Evolutionary conservation across 306 rosid genomes (phyloP).

Genomic region (Corylus avellana): DNA sequence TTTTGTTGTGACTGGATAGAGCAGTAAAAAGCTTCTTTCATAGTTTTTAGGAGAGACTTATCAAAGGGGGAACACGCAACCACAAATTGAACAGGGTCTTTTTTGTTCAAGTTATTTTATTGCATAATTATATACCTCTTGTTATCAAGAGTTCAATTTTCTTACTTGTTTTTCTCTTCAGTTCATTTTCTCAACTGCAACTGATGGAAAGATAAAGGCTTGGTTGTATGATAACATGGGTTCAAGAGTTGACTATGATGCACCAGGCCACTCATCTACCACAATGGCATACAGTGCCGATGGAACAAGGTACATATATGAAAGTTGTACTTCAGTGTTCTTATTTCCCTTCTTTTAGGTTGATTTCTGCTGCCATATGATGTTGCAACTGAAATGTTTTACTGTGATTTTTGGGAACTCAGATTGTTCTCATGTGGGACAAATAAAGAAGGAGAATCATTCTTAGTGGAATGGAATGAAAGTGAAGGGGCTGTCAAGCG

Average conservation of each 20-base stretch:
- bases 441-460: conserved; percentile 96
- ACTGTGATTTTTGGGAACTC: conserved; percentile 25
- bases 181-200: conserved; percentile 98
- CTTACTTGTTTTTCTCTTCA: conserved; percentile 30
- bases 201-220: conserved; percentile 99
- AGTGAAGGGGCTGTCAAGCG: conserved; percentile 99
- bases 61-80: neutral
- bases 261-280: conserved; percentile 95
- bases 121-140: neutral
- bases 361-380: neutral
- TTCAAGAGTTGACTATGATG: conserved; percentile 98
- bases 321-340: conserved; percentile 12
- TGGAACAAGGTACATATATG: conserved; percentile 72
- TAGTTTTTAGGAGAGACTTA: neutral
- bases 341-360: neutral
- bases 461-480: conserved; percentile 98
- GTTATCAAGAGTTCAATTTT: conserved; percentile 20
- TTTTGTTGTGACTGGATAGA: neutral
- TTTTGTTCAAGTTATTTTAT: neutral
- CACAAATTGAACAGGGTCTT: neutral
- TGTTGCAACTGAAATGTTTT: conserved; percentile 18
- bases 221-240: conserved; percentile 98
- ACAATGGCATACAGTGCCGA: conserved; percentile 94
- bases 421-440: conserved; percentile 98
- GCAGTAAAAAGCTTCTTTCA: neutral